Evolutionary conservation across 1,284 basidiomycete genomes (phyloP).

Genomic region (Moesziomyces sp.): DNA sequence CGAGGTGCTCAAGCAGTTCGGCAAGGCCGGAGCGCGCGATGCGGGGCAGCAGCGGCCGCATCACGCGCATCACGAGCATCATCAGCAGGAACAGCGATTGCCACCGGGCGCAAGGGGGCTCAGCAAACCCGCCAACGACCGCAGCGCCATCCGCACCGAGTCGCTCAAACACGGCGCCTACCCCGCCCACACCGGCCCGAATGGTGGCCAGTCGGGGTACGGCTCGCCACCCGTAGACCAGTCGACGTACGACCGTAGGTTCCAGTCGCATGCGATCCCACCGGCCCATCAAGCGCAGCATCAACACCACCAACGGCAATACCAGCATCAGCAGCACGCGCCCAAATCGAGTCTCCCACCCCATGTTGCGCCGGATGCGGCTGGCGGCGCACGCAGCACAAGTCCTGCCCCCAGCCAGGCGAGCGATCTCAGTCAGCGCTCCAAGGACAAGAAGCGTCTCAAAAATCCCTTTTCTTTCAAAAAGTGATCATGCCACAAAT

Average conservation of each 20-base stretch:
- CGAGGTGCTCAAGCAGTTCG: conserved; percentile 78
- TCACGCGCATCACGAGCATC: conserved; percentile 2
- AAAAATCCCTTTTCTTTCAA: conserved; percentile 56
- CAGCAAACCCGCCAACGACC: conserved; percentile 46
- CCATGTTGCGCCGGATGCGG: conserved; percentile 6
- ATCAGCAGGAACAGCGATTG: conserved; percentile 11
- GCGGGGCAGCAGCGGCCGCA: conserved; percentile 6
- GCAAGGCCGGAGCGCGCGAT: conserved; percentile 47
- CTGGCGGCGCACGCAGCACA: conserved; percentile 2
- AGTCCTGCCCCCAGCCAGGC: conserved; percentile 36
- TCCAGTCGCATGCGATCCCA: conserved; percentile 12
- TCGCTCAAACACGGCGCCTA: conserved; percentile 30
- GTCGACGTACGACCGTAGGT: conserved; percentile 25
- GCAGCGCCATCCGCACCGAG: conserved; percentile 35
- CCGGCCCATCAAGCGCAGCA: conserved; percentile 2
- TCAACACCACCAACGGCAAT: conserved; percentile 9
- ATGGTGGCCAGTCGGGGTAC: conserved; percentile 16
- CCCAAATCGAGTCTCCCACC: conserved; percentile 11
- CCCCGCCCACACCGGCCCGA: background rate
- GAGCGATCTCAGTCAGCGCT: conserved; percentile 19
- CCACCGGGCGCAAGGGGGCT: conserved; percentile 37
- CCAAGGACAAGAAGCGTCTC: conserved; percentile 50
- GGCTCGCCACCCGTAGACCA: conserved; percentile 9
- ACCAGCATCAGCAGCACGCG: background rate
- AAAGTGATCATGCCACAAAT: conserved; percentile 25